Percentiles rank a stretch among this genome's conserved stretches.
Conservation (phyloP, 371 early-diverging fungal species). For the Mortierella sp. region DNA sequence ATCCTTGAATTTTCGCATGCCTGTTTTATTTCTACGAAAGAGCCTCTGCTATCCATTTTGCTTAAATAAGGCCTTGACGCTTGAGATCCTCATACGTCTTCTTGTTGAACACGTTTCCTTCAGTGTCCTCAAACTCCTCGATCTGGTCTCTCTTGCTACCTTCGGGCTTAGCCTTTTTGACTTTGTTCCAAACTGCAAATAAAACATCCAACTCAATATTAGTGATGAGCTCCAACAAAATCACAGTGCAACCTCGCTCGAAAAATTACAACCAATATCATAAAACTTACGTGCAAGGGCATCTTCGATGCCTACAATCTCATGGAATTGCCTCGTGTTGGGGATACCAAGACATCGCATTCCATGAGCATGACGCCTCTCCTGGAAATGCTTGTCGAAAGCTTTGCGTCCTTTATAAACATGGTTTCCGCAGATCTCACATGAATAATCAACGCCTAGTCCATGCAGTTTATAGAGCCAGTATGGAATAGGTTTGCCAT, state of each 20-base stretch:
- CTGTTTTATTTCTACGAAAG: not conserved
- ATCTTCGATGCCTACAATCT: constrained; percentile 93
- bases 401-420: constrained; percentile 98
- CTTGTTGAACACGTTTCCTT: constrained; percentile 98
- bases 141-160: constrained; percentile 78
- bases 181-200: constrained; percentile 84
- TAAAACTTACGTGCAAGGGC: constrained; percentile 85
- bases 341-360: constrained; percentile 96
- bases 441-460: constrained; percentile 93
- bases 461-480: constrained; percentile 99
- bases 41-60: not conserved
- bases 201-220: too few relatives aligned
- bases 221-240: too few relatives aligned
- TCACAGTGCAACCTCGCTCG: too few relatives aligned
- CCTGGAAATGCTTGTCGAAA: constrained; percentile 96
- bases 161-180: constrained; percentile 77
- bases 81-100: constrained; percentile 97
- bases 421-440: constrained; percentile 97
- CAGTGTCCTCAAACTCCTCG: constrained; percentile 97
- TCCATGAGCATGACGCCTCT: constrained; percentile 96
- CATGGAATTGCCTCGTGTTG: constrained; percentile 93
- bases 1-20: not conserved
- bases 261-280: not conserved
- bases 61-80: constrained; percentile 91
- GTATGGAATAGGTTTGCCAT: constrained; percentile 99